These are phyloP conservation scores for Acanthamoeba healyi DNA, from an alignment of 208 protist species.

Conservation along the genomic window DNA sequence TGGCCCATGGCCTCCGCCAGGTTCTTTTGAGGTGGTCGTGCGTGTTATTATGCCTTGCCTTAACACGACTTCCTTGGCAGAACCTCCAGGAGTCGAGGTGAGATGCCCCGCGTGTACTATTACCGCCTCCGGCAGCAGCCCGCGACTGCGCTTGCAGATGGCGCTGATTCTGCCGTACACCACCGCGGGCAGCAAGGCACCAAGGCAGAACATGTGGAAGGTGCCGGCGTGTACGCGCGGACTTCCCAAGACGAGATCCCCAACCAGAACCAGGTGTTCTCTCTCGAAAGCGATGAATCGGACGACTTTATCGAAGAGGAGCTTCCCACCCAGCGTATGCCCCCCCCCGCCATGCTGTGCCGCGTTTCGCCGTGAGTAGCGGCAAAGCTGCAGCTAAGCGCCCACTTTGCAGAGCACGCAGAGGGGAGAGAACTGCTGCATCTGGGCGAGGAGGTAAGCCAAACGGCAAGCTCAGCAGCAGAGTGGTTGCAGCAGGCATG, in stretches of 20 bases:
- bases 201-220: background rate
- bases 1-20: no score
- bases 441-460: background rate
- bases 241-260: background rate
- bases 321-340: background rate
- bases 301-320: background rate
- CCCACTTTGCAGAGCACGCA: background rate
- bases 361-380: no score
- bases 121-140: slow-evolving; percentile 31
- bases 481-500: slow-evolving; percentile 13
- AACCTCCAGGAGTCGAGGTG: background rate
- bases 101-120: slow-evolving; percentile 20
- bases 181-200: background rate
- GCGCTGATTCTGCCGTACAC: background rate
- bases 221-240: background rate
- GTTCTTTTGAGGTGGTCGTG: no score
- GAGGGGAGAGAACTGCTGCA: background rate
- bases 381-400: no score
- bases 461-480: background rate
- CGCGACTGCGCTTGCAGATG: background rate
- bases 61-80: background rate
- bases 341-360: background rate
- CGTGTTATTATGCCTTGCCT: no score
- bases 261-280: slow-evolving; percentile 36
- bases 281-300: background rate